Percentiles rank a stretch among this genome's conserved stretches.
Conservation (phyloP, 768 basidiomycete species). For the Fistulinella prunicolor region DNA sequence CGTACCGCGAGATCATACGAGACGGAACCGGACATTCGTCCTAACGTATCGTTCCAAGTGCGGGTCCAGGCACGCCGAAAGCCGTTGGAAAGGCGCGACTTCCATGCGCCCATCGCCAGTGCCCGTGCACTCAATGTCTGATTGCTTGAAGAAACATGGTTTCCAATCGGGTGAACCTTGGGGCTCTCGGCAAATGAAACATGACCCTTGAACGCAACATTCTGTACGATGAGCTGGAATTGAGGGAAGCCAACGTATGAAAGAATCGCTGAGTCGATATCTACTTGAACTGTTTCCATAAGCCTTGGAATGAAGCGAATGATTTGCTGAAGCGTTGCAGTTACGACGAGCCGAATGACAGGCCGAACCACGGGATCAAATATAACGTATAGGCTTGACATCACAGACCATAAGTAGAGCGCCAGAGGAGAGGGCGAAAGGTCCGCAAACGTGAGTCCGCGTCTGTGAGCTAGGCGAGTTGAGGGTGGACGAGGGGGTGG, state of each 20-base stretch:
- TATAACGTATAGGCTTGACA: constrained; percentile 38
- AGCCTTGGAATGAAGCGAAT: constrained; percentile 68
- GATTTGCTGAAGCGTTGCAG: constrained; percentile 51
- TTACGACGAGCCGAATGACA: constrained; percentile 51
- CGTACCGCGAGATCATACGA: constrained; percentile 48
- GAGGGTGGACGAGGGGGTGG: constrained; percentile 13
- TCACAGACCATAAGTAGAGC: constrained; percentile 31
- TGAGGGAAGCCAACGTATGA: constrained; percentile 52
- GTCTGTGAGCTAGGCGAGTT: constrained; percentile 30
- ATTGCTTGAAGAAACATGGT: constrained; percentile 11
- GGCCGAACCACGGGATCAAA: constrained; percentile 65
- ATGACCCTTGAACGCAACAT: constrained; percentile 50
- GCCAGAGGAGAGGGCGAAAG: constrained; percentile 37
- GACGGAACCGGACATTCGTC: constrained; percentile 56
- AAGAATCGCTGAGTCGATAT: constrained; percentile 54
- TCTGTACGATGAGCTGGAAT: constrained; percentile 47
- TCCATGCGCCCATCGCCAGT: constrained; percentile 57
- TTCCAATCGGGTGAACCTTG: constrained; percentile 19
- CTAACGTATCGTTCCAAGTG: constrained; percentile 70
- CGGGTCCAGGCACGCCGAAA: constrained; percentile 63
- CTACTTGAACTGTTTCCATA: constrained; percentile 65
- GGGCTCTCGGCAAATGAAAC: constrained; percentile 55
- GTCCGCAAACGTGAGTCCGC: constrained; percentile 43
- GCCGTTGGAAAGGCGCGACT: constrained; percentile 55
- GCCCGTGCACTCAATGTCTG: constrained; percentile 35